These are phyloP conservation scores for Aspergillus fijiensis DNA, from an alignment of 2,329 filamentous ascomycete genomes.

Conservation along the genomic window DNA sequence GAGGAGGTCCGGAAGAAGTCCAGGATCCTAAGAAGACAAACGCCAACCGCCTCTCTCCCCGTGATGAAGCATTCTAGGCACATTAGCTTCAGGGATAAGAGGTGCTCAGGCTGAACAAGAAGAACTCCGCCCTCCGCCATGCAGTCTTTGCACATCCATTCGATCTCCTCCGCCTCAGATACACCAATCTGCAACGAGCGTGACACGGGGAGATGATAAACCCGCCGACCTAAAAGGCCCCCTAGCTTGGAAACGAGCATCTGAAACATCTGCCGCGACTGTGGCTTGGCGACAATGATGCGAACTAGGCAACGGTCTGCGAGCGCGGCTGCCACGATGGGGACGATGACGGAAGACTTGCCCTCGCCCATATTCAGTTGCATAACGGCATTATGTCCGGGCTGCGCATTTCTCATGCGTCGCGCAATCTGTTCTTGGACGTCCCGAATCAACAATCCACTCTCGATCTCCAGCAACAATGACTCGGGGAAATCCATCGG, in stretches of 20 bases:
- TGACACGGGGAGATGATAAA: conserved; percentile 51
- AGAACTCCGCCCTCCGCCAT: conserved; percentile 55
- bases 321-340: conserved; percentile 57
- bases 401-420: conserved; percentile 51
- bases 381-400: conserved; percentile 53
- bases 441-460: conserved; percentile 59
- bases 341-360: conserved; percentile 68
- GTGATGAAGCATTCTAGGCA: conserved; percentile 50
- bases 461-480: conserved; percentile 65
- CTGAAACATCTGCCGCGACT: conserved; percentile 57
- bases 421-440: conserved; percentile 60
- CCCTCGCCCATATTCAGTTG: conserved; percentile 73
- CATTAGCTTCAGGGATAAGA: conserved; percentile 64
- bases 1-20: conserved; percentile 22
- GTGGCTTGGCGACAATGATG: conserved; percentile 61
- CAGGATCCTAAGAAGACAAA: conserved; percentile 10
- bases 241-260: conserved; percentile 47
- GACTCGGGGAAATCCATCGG: conserved; percentile 56
- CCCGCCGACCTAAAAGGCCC: conserved; percentile 44
- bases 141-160: conserved; percentile 47
- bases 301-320: conserved; percentile 56
- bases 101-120: conserved; percentile 62
- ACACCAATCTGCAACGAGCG: conserved; percentile 44
- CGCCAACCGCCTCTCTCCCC: conserved; percentile 12
- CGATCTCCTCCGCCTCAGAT: conserved; percentile 38